Conservation (phyloP, 2,329 filamentous ascomycete species). For the Camillea tinctor region DNA sequence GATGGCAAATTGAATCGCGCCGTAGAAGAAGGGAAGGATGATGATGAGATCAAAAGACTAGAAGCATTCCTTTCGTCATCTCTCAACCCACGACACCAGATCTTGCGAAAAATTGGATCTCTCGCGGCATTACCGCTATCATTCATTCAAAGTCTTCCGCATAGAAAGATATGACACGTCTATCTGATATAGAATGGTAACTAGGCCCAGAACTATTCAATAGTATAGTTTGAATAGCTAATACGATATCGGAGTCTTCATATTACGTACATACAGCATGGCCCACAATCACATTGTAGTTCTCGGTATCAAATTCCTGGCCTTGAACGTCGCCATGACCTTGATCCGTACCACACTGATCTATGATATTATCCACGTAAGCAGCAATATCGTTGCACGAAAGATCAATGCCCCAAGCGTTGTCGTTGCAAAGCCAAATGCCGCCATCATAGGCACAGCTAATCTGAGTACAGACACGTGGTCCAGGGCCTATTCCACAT, state of each 20-base stretch:
- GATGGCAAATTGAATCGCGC: slow-evolving; percentile 58
- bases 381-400: not conserved
- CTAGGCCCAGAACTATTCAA: not conserved
- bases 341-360: not conserved
- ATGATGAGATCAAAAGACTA: slow-evolving; percentile 52
- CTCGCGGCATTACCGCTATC: not conserved
- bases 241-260: not conserved
- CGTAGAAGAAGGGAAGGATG: slow-evolving; percentile 50
- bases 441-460: not conserved
- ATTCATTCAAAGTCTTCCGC: not conserved
- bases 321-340: not conserved
- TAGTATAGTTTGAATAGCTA: not conserved
- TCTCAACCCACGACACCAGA: slow-evolving; percentile 2
- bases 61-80: slow-evolving; percentile 33
- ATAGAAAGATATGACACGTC: not conserved
- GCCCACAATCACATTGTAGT: not conserved
- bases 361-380: not conserved
- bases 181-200: not conserved
- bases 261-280: not conserved
- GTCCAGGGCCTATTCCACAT: not conserved
- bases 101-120: not conserved
- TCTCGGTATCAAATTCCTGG: not conserved
- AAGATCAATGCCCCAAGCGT: not conserved
- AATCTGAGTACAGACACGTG: not conserved
- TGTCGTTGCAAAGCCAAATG: not conserved